Evolutionary conservation across 352 stramenopile species (phyloP), one percentile per base, ranked within the genome.

Genomic region (Phytophthora citricola): DNA sequence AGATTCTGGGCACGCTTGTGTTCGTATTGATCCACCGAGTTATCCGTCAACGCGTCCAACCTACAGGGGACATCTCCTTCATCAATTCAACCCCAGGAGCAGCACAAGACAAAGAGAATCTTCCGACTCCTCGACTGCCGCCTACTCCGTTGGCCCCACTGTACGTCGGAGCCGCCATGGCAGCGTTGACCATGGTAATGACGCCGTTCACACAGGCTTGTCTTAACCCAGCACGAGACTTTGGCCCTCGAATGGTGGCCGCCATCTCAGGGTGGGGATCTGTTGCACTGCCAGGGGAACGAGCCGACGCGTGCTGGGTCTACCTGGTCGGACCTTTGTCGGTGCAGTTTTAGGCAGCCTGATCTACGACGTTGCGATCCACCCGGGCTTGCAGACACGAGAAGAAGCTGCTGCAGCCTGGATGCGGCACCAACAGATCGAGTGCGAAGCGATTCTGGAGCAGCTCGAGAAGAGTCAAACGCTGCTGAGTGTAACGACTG

Each of bases 191-290:
- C 49, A 67, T 71, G 50, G 53, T 84, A 14, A 60, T 90, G 38
- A 83, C 83, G 0, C 85, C 88, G 1, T 69, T 94, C 36, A 91
- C 84, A 0, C 84, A 93, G 54, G 83, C 80, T 12, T 78, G 81
- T 54, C 76, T 93, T 46, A 96, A 94, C 56, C 88, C 86, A 11
- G 86, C 83, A 8, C 75, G 87, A 38, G 87, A 95, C 63, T 88
- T 95, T 55, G 87, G 87, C 1, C 84, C 86, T 34, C 66, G 83
- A 15, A 60, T 94, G 36, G 70, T 94, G 9, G 85, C 81, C 1
- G 71, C 50, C n/a, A 61, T 80, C 26, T 81, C 83, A 31, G 87
- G 87, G 15, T 95, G 87, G 87, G 73, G 73, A 8, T 63, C 52
- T 12, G 48, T 68, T 32, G 68, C 71, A 4, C 41, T 84, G 11